Evolutionary conservation across 2,329 filamentous ascomycete species (phyloP), one percentile per base, ranked within the genome.

Genomic region (Cladophialophora chaetospira): DNA sequence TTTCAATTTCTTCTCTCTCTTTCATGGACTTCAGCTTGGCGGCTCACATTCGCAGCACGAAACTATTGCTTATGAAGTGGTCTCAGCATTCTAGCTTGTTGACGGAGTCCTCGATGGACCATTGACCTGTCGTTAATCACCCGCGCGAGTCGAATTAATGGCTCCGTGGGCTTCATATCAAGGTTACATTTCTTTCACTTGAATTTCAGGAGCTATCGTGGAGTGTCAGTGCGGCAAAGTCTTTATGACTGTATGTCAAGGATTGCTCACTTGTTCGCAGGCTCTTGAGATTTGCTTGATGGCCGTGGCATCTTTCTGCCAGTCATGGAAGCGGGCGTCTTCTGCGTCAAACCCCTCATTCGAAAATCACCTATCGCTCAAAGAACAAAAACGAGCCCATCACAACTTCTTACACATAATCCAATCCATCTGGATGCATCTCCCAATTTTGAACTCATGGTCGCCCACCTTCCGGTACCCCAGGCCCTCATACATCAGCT

Each of bases 91-190:
- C 26, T 47, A 19, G 44, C 44, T 47, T 52, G 35, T 43, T 36
- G 21, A 60, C 53, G 59, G 53, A 58, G 56, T 62, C 59, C 56
- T 25, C 62, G 56, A 62, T 36, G 53, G 54, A 55, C 43, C 45
- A 35, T 31, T 57, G 48, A 63, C 61, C 61, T 62, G 59, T 55
- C 61, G 61, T 63, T 63, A 63, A 63, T 63, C 61, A 55, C 61
- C 61, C 59, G 46, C 52, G 28, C 28, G 36, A 36, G 53, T 36
- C 45, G 47, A 55, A 55, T 58, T 56, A 28, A 59, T 63, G 61
- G 53, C 58, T 53, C 26, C 35, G 43, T 28, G 61, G 61, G 61
- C 61, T 63, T 63, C 61, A 63, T 63, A 61, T 57, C 53, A 63
- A 63, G 61, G 61, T 63, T 52, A 63, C 61, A 63, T 63, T 38